These are phyloP conservation scores for Kernera saxatilis DNA, from an alignment of 345 rosid genomes.

Conservation along the genomic window DNA sequence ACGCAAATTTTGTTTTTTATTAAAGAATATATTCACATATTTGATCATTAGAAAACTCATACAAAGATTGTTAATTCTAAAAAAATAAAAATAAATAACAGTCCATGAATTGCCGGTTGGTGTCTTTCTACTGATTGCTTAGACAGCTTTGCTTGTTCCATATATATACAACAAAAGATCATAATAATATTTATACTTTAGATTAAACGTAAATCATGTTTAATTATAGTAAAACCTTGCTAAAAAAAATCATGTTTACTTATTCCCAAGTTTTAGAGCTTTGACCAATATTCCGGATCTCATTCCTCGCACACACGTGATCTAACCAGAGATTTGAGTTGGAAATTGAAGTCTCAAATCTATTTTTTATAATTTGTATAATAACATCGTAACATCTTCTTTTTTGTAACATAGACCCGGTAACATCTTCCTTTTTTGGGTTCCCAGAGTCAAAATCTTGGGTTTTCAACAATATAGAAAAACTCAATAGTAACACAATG, in stretches of 20 bases:
- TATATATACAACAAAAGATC: neutral
- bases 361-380: neutral
- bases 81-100: too few species aligned
- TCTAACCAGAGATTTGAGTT: neutral
- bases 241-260: too few species aligned
- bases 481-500: neutral
- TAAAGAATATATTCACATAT: too few species aligned
- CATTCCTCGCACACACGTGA: neutral
- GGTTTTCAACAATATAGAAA: neutral
- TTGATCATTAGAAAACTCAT: too few species aligned
- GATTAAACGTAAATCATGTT: neutral
- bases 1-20: too few species aligned
- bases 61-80: too few species aligned
- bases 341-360: neutral
- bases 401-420: too few species aligned
- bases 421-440: neutral
- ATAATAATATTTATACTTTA: neutral
- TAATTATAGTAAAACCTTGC: too few species aligned
- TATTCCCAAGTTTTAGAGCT: neutral
- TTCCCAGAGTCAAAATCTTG: neutral
- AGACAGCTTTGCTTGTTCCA: neutral
- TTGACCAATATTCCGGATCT: slow-evolving; percentile 1
- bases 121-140: neutral
- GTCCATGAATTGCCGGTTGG: neutral
- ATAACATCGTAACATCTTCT: neutral